Conservation (phyloP, 495 filamentous ascomycete species). For the Aspergillus indologenus region DNA sequence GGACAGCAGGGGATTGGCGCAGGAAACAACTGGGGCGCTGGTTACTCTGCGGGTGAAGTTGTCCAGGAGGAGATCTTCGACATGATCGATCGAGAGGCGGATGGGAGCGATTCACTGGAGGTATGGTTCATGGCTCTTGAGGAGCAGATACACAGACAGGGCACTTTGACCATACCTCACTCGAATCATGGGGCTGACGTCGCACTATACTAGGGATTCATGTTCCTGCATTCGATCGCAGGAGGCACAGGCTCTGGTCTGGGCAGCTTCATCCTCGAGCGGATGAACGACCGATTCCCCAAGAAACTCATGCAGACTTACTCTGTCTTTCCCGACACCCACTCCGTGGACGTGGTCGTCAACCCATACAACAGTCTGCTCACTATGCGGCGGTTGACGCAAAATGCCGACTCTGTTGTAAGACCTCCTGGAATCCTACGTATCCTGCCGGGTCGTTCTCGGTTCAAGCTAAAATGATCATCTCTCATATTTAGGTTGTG, state of each 20-base stretch:
- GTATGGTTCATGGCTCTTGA: constrained; percentile 37
- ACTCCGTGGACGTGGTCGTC: constrained; percentile 87
- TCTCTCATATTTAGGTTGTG: constrained; percentile 59
- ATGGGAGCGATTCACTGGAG: constrained; percentile 95
- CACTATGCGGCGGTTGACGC: constrained; percentile 82
- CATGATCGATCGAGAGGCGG: constrained; percentile 98
- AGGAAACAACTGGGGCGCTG: constrained; percentile 96
- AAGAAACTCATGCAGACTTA: constrained; percentile 99
- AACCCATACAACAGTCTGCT: constrained; percentile 97
- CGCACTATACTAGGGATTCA: constrained; percentile 66
- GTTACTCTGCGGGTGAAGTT: constrained; percentile 84
- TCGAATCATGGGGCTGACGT: not conserved
- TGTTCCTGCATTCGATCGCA: constrained; percentile 97
- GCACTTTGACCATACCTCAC: not conserved
- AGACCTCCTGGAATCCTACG: constrained; percentile 14
- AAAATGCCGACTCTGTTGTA: constrained; percentile 94
- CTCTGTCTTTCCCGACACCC: constrained; percentile 93
- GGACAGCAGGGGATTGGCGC: constrained; percentile 88
- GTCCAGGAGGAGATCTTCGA: constrained; percentile 98
- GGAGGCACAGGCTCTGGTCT: constrained; percentile 94
- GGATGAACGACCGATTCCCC: constrained; percentile 94
- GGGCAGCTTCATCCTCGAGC: constrained; percentile 91
- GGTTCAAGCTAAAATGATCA: constrained; percentile 11
- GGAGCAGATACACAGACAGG: not conserved
- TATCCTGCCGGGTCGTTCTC: not conserved